Conservation (phyloP, 768 basidiomycete species). For the Suillus lakei region DNA sequence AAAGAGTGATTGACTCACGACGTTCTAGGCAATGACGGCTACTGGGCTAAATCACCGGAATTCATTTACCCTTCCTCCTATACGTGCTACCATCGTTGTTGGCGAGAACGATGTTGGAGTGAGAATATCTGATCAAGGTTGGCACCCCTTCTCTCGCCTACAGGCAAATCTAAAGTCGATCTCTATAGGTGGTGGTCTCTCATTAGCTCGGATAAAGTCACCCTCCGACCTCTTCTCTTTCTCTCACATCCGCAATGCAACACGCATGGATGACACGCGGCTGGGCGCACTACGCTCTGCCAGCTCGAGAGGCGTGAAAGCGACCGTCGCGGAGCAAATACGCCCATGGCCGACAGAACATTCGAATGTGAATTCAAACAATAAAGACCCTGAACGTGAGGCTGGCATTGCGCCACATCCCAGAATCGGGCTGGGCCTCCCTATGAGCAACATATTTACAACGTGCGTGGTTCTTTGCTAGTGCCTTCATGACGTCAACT, state of each 20-base stretch:
- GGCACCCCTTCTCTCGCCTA: conserved; percentile 4
- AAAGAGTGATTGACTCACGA: conserved; percentile 9
- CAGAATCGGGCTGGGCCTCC: conserved; percentile 80
- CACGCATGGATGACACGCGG: conserved; percentile 67
- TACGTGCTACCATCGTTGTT: conserved; percentile 76
- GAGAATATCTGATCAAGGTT: conserved; percentile 92
- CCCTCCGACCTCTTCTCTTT: conserved; percentile 89
- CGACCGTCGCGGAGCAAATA: conserved; percentile 83
- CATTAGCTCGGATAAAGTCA: conserved; percentile 53
- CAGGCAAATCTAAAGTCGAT: conserved; percentile 16
- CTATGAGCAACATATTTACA: conserved; percentile 89
- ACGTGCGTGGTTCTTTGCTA: conserved; percentile 51
- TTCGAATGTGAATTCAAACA: conserved; percentile 25
- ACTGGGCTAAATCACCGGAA: conserved; percentile 57
- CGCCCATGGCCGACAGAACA: conserved; percentile 42
- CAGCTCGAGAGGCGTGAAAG: conserved; percentile 67
- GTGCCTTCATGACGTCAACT: not conserved
- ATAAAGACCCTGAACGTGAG: conserved; percentile 45
- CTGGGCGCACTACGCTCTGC: conserved; percentile 70
- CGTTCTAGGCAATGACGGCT: conserved; percentile 71
- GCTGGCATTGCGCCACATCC: conserved; percentile 57
- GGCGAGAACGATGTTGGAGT: conserved; percentile 76
- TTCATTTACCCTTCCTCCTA: conserved; percentile 54
- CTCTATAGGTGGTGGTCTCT: conserved; percentile 71
- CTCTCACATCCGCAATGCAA: conserved; percentile 80